Evolutionary conservation across 1,284 basidiomycete genomes (phyloP), one percentile per base, ranked within the genome.

Genomic region (Irpex sp.): DNA sequence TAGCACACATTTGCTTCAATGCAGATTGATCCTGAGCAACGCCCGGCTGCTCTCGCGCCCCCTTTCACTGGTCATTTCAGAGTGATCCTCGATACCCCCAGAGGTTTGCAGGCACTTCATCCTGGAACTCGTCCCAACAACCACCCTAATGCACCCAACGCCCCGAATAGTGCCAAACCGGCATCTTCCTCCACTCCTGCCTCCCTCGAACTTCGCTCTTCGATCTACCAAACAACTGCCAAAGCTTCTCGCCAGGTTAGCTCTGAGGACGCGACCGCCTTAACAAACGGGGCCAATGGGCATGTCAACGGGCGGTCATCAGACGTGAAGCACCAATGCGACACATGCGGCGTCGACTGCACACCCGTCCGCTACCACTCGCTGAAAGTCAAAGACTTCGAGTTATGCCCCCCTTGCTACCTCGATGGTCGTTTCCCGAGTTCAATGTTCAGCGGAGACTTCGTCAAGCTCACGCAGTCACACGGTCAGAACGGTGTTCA

Each of bases 61-160:
- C 97, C 97, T 26, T 99, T 98, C 76, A 99, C 97, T 0, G 97
- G 97, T 38, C 97, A 99, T 76, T 99, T 97, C 86, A 91, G 97
- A 65, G 94, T 99, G 70, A 90, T 97, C 57, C 88, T 99, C 69
- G 97, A 99, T 76, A 97, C 97, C 0, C 97, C 97, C 13, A 91
- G 96, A 60, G 97, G 97, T 15, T 84, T 99, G 2, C 94, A 96
- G 73, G 98, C 97, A 26, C 83, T 98, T 21, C 97, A 99, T 74
- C 95, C 97, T 0, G 97, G 96, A 5, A 92, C 91, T 34, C 86
- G 92, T 31, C 83, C 85, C 34, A 68, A 77, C 51, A 77, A 67
- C 77, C 81, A 71, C 70, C 75, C 78, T n/a, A 71, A 69, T 61
- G 73, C 77, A 47, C 71, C 82, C 8, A 74, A 77, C 11, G 73